phyloP scores from a whole-genome alignment of 306 rosid genomes.

The Casuarina glauca region DNA sequence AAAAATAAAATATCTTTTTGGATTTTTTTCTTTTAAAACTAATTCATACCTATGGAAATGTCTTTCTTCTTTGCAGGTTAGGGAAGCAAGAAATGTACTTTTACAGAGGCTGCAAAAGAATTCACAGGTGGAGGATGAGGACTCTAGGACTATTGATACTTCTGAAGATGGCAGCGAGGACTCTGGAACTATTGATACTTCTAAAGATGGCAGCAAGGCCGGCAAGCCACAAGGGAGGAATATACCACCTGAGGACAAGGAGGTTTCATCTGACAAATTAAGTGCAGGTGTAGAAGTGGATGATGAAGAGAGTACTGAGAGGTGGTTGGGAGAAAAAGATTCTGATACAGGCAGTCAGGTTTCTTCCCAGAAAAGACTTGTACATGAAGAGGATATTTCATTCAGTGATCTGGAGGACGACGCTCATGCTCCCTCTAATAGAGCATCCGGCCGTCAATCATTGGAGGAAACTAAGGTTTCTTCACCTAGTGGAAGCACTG shows the following conservation, averaged over 20 bases:
- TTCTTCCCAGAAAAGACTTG: conserved; percentile 40
- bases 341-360: conserved; percentile 40
- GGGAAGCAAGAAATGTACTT: conserved; percentile 66
- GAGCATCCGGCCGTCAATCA: conserved; percentile 39
- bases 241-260: conserved; percentile 29
- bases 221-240: conserved; percentile 28
- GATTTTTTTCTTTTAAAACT: background rate
- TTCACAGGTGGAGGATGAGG: conserved; percentile 37
- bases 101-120: conserved; percentile 54
- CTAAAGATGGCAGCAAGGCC: conserved; percentile 37
- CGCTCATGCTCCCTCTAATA: conserved; percentile 51
- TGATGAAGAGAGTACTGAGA: conserved; percentile 44
- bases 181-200: conserved; percentile 14
- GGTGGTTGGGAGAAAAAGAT: conserved; percentile 48
- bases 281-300: conserved; percentile 42
- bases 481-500: conserved; percentile 62
- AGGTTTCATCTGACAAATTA: conserved; percentile 32
- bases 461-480: conserved; percentile 41
- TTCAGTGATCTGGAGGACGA: conserved; percentile 84
- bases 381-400: conserved; percentile 60
- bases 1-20: background rate
- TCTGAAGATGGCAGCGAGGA: conserved; percentile 38
- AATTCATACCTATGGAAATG: background rate
- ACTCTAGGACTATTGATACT: conserved; percentile 17
- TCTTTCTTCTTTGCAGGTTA: conserved; percentile 52